Evolutionary conservation across 139 green algal genomes (phyloP), one percentile per base, ranked within the genome.

Genomic region (Chlamydomonas schloesseri): DNA sequence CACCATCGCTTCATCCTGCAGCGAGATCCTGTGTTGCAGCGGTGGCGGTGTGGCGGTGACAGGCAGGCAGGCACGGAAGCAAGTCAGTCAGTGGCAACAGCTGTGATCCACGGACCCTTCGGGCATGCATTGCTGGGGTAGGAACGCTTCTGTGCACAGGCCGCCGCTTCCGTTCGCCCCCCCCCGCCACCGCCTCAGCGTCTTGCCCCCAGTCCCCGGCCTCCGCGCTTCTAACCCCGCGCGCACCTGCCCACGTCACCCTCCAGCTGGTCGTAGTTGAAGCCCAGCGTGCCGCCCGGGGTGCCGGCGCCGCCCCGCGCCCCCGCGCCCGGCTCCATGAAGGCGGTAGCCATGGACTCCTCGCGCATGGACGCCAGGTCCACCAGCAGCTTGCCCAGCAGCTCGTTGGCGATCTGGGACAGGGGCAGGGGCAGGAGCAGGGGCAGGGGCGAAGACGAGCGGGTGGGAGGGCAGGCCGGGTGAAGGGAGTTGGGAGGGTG

Each of bases 361-460:
- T 95, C 94, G 55, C 89, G 90, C 94, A 97, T 98, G 82, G 94
- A 97, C 29, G 90, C 93, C 84, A 99, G 83, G 91, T 99, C 97
- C 36, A 90, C 91, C 68, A 99, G 91, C 71, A 99, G 91, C 94
- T 99, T 99, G 73, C 93, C 95, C 88, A 99, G 90, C 86, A 99
- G 93, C 86, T 93, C 87, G 26, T 81, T 73, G 8, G 89, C 88
- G 29, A 96, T 94, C 79, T 50, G 42, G 42, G 42, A 13, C 42
- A 50, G 42, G 42, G 42, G 42, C 5, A 8, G 42, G 42, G 42
- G n/a, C n/a, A 13, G 42, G 42, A 13, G 42, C 42, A 50, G 8
- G 42, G 42, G 8, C 8, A 8, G 42, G 5, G 8, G 8, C 6
- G 42, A 50, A 50, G 8, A 8, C 6, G 8, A 8, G 42, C 42